Base-by-base conservation (phyloP, 2,329 filamentous ascomycete species). In the Zasmidium citrigriseum region DNA sequence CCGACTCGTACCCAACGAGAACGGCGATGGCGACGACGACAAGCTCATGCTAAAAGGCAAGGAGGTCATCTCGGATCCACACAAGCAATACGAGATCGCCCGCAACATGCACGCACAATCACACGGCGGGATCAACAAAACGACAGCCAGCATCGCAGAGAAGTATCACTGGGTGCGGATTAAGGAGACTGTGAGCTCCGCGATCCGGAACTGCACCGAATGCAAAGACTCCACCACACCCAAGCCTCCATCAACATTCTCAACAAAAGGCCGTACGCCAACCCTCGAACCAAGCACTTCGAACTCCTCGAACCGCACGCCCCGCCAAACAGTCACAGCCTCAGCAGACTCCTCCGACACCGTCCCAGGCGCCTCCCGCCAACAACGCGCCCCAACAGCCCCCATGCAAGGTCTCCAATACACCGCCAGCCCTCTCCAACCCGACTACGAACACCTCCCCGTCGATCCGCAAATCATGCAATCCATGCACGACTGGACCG, bases 121-220 rank as follows among this genome's bases (percentile, higher is more conserved):
- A 45, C 95, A 99, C 72, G 91, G 89, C 5, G 95, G 95, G 52
- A 98, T 98, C 81, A 99, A 99, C 81, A 97, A 97, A 79, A 98
- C 93, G 0, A 98, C 93, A 1, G 93, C 93, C 20, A 89, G 87
- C 20, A 96, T 99, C 69, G 91, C 93, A 11, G 91, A 97, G 72
- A 89, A 89, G 70, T 97, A 93, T 73, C 95, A 98, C 77, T 99
- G 95, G 95, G 93, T 96, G 49, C 86, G 93, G 61, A 98, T 98
- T 78, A 99, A 98, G 75, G 93, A 97, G 76, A 98, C 93, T 0
- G 95, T 97, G 61, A 95, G 89, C 72, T 88, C 93, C 72, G 93
- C 96, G 67, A 96, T 98, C 75, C 89, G 90, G 68, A 93, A 95
- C 69, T 99, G 95, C 75, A 78, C 84, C 7, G 88, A 96, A 72